Evolutionary conservation across 371 early-diverging fungal species (phyloP), one percentile per base, ranked within the genome.

Genomic region (Saksenaea oblongispora): DNA sequence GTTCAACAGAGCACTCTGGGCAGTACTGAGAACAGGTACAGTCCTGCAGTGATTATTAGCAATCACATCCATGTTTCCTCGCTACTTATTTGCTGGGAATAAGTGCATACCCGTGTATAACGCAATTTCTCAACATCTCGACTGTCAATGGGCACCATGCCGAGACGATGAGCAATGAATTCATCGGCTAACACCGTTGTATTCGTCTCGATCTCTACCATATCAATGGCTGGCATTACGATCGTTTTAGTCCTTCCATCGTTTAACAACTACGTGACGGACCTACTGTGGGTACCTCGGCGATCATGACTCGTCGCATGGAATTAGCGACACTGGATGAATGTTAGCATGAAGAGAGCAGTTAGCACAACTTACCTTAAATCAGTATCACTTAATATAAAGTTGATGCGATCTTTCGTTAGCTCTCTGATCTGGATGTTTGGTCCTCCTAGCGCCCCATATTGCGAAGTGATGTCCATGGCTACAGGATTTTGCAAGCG

Each of bases 171-270:
- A 7, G 99, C 96, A 65, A 99, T 82, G 73, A 97, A 96, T 77
- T 99, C 99, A 81, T 99, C 99, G 10, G 98, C 93, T 26, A 99
- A 86, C 3, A 98, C 96, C 0, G 98, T 94, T 42, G 96, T 92
- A 81, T 99, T 99, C 18, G 88, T 85, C 61, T 93, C 91, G 65
- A 99, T 90, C 76, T 97, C 93, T 15, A 99, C 98, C 81, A 98
- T 87, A 69, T 99, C 99, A 58, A 99, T 98, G n/a, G 99, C 98
- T 84, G 73, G 18, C 59, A 31, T 22, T n/a, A 31, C 24, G 44
- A 14, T 9, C 28, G 26, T 15, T 17, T 42, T 41, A 34, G 17
- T 60, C 24, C 27, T 24, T 14, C 34, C 34, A n/a, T 35, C 14
- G 28, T 37, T 44, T 14, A 8, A 63, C 15, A 31, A 31, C 36